Conservation (phyloP, 139 green algal species). For the Diplosphaera chodatii region DNA sequence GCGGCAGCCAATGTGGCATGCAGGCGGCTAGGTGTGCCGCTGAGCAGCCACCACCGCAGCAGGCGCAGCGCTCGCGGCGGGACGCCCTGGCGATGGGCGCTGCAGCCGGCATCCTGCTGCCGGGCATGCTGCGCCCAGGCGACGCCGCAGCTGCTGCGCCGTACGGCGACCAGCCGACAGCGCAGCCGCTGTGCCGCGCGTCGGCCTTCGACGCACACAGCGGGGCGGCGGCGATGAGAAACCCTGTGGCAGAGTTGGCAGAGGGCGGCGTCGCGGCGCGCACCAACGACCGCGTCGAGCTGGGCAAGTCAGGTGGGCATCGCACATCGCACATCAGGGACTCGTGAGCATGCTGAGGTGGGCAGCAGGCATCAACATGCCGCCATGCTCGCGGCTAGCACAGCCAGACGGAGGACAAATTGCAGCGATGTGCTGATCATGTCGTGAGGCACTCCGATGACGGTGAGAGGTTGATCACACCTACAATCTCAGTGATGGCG, state of each 20-base stretch:
- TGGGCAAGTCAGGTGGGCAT: slow-evolving; percentile 1
- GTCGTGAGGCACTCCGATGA: too few relatives aligned
- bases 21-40: too few relatives aligned
- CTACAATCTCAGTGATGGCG: too few relatives aligned
- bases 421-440: too few relatives aligned
- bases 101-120: background rate
- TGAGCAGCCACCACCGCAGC: background rate
- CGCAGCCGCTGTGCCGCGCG: background rate
- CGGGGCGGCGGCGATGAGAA: background rate
- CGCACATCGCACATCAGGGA: too few relatives aligned
- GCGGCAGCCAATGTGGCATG: background rate
- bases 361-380: too few relatives aligned
- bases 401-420: too few relatives aligned
- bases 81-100: background rate
- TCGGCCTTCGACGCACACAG: background rate
- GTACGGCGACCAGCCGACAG: too few relatives aligned
- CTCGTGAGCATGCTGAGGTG: too few relatives aligned
- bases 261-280: background rate
- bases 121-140: background rate
- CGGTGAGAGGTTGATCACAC: too few relatives aligned
- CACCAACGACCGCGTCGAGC: background rate
- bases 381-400: too few relatives aligned
- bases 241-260: background rate
- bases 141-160: too few relatives aligned
- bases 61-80: background rate